Base-by-base conservation (phyloP, 495 filamentous ascomycete genomes). In the Zalerion maritima region DNA sequence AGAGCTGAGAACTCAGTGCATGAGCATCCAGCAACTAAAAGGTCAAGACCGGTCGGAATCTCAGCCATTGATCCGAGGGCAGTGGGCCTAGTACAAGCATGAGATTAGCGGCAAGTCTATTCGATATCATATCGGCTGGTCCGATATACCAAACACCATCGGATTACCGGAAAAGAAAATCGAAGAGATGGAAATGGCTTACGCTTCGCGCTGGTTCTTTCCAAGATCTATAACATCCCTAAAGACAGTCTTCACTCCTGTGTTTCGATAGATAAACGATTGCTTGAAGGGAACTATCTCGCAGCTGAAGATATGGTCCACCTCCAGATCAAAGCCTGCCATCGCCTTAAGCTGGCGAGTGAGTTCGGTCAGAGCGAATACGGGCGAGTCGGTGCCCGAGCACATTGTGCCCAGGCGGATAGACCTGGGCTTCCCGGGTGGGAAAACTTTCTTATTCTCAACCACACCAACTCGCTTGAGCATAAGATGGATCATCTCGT, bases 241-340 rank as follows among this genome's bases (percentile, higher is more conserved):
- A 31, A 85, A 84, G 9, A 89, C 50, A 17, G 73, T 49, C 0
- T 55, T 57, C 0, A 31, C 35, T 8, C 70, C 66, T 6, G 62
- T 55, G 47, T 89, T 92, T 9, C 78, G 60, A 37, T 78, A 63
- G 36, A 92, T 89, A 45, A 81, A 87, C 2, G 71, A 71, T 43
- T 87, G 81, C 42, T 89, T 89, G 49, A 64, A 78, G 0, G 70
- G 63, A 25, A 71, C 79, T 25, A 85, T 83, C 48, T 91, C 83
- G 13, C 72, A 79, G 38, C 77, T 83, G 47, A 85, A 89, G 2
- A 69, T 35, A 43, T 92, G 83, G 0, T 64, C 42, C 16, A 81
- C 53, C 3, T 57, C 28, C 4, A 79, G 49, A 4, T 34, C 32
- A 11, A 36, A 14, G 24, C 29, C 29, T 29, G 40, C 23, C n/a